phyloP scores from a whole-genome alignment of 106 monocot species.

The Posidonia australis region DNA sequence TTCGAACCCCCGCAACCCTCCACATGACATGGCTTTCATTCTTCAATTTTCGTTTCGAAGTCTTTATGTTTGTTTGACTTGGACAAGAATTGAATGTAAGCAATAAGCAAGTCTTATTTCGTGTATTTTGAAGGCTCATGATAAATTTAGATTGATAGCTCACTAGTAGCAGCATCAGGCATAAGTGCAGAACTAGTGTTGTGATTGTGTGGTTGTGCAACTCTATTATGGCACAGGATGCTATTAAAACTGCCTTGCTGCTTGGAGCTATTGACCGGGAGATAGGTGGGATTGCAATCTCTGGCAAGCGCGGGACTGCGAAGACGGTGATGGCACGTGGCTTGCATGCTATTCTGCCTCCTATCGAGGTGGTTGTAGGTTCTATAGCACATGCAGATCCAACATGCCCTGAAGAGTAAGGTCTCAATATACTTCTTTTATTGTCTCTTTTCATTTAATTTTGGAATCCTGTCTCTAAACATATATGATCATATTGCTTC shows the following conservation, averaged over 20 bases:
- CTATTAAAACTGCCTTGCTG: constrained; percentile 86
- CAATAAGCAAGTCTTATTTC: no score
- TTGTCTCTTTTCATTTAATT: no score
- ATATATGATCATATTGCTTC: no score
- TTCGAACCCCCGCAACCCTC: no score
- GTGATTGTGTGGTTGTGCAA: background rate
- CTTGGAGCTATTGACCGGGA: constrained; percentile 94
- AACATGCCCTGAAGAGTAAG: constrained; percentile 70
- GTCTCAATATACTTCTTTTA: background rate
- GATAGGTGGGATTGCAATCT: constrained; percentile 96
- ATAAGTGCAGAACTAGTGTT: no score
- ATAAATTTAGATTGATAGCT: no score
- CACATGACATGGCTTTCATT: no score
- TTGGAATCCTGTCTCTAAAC: no score
- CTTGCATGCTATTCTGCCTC: constrained; percentile 90
- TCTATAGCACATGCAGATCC: constrained; percentile 92
- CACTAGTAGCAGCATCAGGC: no score
- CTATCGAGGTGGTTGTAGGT: constrained; percentile 82
- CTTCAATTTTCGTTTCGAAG: background rate
- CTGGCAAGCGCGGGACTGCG: constrained; percentile 90
- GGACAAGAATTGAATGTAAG: no score
- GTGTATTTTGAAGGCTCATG: no score
- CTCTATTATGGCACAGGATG: constrained; percentile 46
- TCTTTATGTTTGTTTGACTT: no score
- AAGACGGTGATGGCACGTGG: constrained; percentile 99